Evolutionary conservation across 768 basidiomycete species (phyloP).

Genomic region (Zangia roseola): DNA sequence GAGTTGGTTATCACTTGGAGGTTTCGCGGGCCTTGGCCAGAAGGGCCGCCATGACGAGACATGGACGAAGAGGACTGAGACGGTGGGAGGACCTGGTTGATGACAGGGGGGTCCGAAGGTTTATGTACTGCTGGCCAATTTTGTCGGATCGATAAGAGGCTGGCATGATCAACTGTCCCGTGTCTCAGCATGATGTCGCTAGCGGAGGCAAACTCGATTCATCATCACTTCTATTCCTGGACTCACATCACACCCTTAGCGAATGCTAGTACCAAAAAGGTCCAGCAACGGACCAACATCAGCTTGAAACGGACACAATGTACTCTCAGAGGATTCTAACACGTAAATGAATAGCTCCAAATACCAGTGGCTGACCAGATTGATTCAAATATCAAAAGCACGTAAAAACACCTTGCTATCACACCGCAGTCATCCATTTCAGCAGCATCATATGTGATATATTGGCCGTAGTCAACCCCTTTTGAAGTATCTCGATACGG

Average conservation of each 20-base stretch:
- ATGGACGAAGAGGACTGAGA: constrained; percentile 4
- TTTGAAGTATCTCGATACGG: no score
- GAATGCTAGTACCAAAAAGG: constrained; percentile 17
- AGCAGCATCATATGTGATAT: constrained; percentile 54
- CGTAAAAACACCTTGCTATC: constrained; percentile 7
- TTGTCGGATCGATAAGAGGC: constrained; percentile 26
- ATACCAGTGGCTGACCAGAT: no score
- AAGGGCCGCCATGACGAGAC: constrained; percentile 20
- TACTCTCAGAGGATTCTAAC: constrained; percentile 3
- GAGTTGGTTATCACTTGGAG: constrained; percentile 35
- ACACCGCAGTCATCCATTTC: constrained; percentile 26
- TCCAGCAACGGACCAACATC: constrained; percentile 19
- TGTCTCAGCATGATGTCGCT: not conserved
- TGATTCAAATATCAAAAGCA: not conserved
- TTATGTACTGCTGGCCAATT: constrained; percentile 9
- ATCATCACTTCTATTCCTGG: no score
- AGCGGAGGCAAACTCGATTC: not conserved
- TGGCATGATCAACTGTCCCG: constrained; percentile 3
- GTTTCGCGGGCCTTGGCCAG: constrained; percentile 6
- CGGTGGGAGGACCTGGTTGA: not conserved
- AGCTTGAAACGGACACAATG: not conserved
- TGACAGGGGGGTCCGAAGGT: not conserved
- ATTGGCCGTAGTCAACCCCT: no score
- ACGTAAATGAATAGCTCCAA: constrained; percentile 6
- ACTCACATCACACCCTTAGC: no score